phyloP scores from a whole-genome alignment of 73 alveolate genomes.

The Blepharisma japonicum region DNA sequence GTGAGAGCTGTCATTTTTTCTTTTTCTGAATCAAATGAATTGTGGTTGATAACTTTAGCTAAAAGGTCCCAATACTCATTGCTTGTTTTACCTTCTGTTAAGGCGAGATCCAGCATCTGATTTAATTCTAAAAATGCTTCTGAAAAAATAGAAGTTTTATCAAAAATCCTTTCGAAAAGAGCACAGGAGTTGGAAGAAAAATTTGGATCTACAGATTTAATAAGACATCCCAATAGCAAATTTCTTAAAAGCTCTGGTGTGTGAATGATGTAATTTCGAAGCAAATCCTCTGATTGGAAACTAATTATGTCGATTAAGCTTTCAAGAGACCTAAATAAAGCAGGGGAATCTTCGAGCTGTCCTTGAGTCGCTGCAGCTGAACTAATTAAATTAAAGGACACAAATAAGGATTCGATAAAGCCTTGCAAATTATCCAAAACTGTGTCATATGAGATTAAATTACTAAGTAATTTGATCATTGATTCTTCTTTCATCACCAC shows the following conservation, averaged over 20 bases:
- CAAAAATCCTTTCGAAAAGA: not conserved
- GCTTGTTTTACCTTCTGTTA: not conserved
- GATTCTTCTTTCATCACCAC: not conserved
- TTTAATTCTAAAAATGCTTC: not conserved
- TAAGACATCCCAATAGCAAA: not conserved
- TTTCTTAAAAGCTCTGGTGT: not conserved
- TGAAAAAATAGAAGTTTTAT: not conserved
- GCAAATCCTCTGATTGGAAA: too few relatives aligned
- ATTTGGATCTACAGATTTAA: not conserved
- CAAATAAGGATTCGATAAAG: too few relatives aligned
- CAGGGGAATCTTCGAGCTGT: too few relatives aligned
- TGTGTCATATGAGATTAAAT: too few relatives aligned
- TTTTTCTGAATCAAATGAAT: not conserved
- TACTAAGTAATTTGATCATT: not conserved
- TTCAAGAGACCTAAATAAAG: too few relatives aligned
- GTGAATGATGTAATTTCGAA: not conserved
- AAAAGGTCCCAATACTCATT: conserved; percentile 12
- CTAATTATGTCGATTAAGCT: too few relatives aligned
- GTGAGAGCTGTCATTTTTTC: conserved; percentile 5
- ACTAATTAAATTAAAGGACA: too few relatives aligned
- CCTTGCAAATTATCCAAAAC: too few relatives aligned
- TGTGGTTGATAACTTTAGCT: conserved; percentile 16
- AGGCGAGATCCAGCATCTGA: not conserved
- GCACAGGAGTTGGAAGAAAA: not conserved
- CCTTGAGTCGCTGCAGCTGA: too few relatives aligned